Base-by-base conservation (phyloP, 352 stramenopile species). In the Globisporangium viniferum region DNA sequence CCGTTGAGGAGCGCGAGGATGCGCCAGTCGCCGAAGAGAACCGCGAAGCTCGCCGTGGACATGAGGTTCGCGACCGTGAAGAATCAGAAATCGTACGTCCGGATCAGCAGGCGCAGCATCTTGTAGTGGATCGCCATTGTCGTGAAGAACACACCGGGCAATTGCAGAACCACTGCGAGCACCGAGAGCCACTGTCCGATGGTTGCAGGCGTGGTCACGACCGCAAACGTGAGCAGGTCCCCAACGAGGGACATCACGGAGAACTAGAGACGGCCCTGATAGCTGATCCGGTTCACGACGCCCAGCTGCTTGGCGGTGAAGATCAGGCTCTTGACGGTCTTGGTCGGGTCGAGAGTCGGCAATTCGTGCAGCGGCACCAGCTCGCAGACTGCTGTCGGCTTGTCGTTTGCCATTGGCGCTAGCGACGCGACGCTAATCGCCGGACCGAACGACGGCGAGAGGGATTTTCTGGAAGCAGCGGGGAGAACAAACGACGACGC, bases 81-180 rank as follows among this genome's bases (percentile, higher is more conserved):
- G 46, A 75, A 73, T 69, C 72, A 76, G 22, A 78, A 81, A 48
- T 78, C 72, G 49, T 78, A 78, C 5, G 74, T 75, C 14, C 35
- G n/a, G 31, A 77, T 56, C 20, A 78, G 67, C 20, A 81, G 29
- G 0, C 48, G 58, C 24, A 74, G 6, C 67, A 81, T 78, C 36
- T 78, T 66, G 15, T 72, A 62, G 22, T 69, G 72, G 27, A 77
- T 57, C 7, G 72, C 67, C 2, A 56, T 57, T 15, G 70, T 29
- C 20, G 77, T 73, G 31, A 75, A 70, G 53, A 73, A 29, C 33
- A 75, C 55, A 2, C 74, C 72, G 15, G 72, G 66, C 9, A 74
- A 64, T 9, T 78, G 69, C 0, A 81, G 54, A 5, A 71, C 29
- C 1, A 72, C 64, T 7, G 73, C 65, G 5, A 74, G 22, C 15